Evolutionary conservation across 1,284 basidiomycete genomes (phyloP).

Genomic region (Butyriboletus pseudospeciosus): DNA sequence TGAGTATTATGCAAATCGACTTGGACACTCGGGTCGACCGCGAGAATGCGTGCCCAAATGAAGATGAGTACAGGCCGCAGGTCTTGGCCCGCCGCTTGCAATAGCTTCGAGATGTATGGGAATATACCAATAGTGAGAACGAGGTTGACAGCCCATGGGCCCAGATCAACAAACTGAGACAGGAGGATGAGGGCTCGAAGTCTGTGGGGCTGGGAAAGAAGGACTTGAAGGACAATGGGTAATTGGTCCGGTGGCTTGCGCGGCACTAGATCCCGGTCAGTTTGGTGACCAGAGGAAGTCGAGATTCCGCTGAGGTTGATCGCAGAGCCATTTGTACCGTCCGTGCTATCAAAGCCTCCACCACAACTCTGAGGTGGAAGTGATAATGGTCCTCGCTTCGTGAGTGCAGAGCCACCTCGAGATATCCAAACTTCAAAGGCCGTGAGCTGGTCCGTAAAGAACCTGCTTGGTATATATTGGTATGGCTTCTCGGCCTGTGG

Average conservation of each 20-base stretch:
- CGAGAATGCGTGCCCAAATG: slow-evolving; percentile 97
- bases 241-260: slow-evolving; percentile 93
- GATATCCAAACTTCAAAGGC: slow-evolving; percentile 99
- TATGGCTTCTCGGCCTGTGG: slow-evolving; percentile 48
- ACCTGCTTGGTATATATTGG: slow-evolving; percentile 82
- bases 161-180: slow-evolving; percentile 95
- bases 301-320: slow-evolving; percentile 8
- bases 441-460: slow-evolving; percentile 95
- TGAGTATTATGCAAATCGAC: slow-evolving; percentile 83
- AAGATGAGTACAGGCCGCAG: slow-evolving; percentile 98
- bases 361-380: slow-evolving; percentile 46
- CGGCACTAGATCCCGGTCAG: slow-evolving; percentile 64
- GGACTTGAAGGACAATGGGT: slow-evolving; percentile 94
- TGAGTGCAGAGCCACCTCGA: slow-evolving; percentile 78
- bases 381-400: slow-evolving; percentile 69
- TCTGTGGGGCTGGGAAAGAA: slow-evolving; percentile 94
- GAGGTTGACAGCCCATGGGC: slow-evolving; percentile 97
- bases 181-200: slow-evolving; percentile 94
- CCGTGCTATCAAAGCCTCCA: slow-evolving; percentile 30
- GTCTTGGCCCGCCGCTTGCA: slow-evolving; percentile 93
- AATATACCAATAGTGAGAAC: slow-evolving; percentile 99
- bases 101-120: slow-evolving; percentile 94
- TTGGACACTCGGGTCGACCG: slow-evolving; percentile 92
- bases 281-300: slow-evolving; percentile 5
- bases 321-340: slow-evolving; percentile 15